Percentiles rank a stretch among this genome's conserved stretches.
phyloP scores from a whole-genome alignment of 2,329 filamentous ascomycete species.

The Colletotrichum sp. region DNA sequence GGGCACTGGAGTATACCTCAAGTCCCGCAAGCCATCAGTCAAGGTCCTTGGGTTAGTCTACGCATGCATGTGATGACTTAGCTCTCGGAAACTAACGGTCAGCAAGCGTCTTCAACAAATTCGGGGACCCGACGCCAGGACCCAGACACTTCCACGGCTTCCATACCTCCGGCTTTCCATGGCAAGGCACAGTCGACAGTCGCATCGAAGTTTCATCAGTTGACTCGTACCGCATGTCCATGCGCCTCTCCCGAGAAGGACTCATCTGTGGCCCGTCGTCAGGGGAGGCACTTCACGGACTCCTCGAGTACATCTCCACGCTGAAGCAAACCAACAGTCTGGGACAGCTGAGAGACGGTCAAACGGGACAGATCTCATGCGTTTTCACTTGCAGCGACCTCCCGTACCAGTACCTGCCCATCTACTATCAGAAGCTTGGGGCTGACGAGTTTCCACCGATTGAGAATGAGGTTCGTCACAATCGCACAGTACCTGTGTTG shows the following conservation, averaged over 20 bases:
- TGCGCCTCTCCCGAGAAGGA: constrained; percentile 5
- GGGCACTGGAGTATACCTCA: background rate
- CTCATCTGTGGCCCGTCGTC: constrained; percentile 11
- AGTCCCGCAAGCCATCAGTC: background rate
- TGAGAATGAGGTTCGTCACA: background rate
- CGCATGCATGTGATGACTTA: rapidly evolving
- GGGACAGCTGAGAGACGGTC: background rate
- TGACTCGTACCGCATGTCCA: constrained; percentile 14
- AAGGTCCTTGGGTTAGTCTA: background rate
- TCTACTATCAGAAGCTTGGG: background rate
- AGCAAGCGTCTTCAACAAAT: background rate
- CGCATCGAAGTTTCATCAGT: background rate
- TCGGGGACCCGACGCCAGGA: constrained; percentile 2
- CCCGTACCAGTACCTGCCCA: constrained; percentile 3
- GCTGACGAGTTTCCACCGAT: background rate
- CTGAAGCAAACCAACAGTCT: background rate
- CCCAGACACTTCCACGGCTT: constrained; percentile 4
- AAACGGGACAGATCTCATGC: background rate
- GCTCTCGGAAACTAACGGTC: rapidly evolving
- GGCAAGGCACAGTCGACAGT: background rate
- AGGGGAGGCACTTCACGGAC: constrained; percentile 3
- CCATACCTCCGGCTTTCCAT: background rate
- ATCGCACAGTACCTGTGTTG: rapidly evolving
- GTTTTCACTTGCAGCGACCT: constrained; percentile 17
- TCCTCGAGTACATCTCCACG: background rate